These are phyloP conservation scores for Fraxinus xanthoxyloides DNA, from an alignment of 305 asterid species.

Conservation along the genomic window DNA sequence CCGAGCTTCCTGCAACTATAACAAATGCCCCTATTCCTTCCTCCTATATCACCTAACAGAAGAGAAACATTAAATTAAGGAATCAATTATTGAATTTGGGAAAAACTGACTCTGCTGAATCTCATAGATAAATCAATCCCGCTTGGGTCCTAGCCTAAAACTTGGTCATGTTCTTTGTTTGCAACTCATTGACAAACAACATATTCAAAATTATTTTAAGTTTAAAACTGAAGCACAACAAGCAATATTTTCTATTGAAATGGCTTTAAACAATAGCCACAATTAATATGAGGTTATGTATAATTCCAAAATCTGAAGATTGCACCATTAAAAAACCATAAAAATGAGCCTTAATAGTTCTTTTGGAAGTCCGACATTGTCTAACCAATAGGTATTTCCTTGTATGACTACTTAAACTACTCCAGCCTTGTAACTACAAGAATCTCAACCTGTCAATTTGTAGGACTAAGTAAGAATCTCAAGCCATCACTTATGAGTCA, in stretches of 20 bases:
- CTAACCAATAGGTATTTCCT: not conserved
- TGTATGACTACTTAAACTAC: not conserved
- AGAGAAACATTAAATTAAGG: no score
- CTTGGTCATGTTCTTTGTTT: not conserved
- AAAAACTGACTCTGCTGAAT: not conserved
- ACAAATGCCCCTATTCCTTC: no score
- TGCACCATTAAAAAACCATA: not conserved
- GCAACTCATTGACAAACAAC: not conserved
- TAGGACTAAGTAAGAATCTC: no score
- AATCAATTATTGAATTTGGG: no score
- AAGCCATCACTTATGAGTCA: no score
- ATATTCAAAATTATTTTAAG: not conserved
- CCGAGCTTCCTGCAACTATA: no score
- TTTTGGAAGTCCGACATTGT: not conserved
- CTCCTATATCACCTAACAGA: no score
- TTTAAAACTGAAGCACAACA: not conserved
- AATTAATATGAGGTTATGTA: not conserved
- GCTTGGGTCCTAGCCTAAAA: not conserved
- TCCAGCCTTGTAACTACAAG: not conserved
- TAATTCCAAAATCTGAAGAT: not conserved
- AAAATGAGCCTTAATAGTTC: not conserved
- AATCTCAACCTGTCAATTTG: no score
- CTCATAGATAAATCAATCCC: not conserved
- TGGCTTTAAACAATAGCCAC: not conserved
- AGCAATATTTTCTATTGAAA: not conserved